These are phyloP conservation scores for Erythrophleum ivorense DNA, from an alignment of 331 rosid genomes.

Conservation along the genomic window DNA sequence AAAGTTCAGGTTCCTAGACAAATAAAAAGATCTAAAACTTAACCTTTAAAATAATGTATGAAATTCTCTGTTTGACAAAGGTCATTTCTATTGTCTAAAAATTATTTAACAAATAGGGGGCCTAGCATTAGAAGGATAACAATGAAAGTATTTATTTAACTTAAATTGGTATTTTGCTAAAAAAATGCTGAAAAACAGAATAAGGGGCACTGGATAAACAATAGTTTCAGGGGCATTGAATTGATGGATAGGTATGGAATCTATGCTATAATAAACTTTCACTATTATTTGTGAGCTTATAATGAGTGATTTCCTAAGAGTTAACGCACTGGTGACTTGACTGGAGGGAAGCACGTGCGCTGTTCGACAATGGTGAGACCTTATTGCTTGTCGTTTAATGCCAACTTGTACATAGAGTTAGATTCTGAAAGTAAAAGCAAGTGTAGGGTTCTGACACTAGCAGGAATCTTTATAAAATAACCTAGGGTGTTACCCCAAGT, in stretches of 20 bases:
- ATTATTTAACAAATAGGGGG: slow-evolving; percentile 19
- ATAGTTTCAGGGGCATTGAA: slow-evolving; percentile 31
- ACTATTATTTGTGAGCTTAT: slow-evolving; percentile 40
- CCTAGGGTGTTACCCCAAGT: slow-evolving; percentile 23
- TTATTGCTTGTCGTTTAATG: slow-evolving; percentile 67
- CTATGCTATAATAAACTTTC: slow-evolving; percentile 39
- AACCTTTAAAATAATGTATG: slow-evolving; percentile 15
- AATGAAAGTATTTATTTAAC: slow-evolving; percentile 13
- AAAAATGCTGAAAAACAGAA: background rate
- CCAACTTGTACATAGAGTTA: slow-evolving; percentile 45
- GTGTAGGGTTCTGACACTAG: slow-evolving; percentile 40
- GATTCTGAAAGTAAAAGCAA: slow-evolving; percentile 62
- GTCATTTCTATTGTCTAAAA: slow-evolving; percentile 38
- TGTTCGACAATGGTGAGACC: slow-evolving; percentile 47
- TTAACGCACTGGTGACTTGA: slow-evolving; percentile 46
- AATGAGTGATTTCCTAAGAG: slow-evolving; percentile 35
- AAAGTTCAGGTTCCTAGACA: slow-evolving; percentile 48
- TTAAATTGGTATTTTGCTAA: background rate
- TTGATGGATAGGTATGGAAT: slow-evolving; percentile 51
- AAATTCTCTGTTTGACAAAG: slow-evolving; percentile 37
- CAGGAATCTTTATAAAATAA: slow-evolving; percentile 25
- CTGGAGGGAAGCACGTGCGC: slow-evolving; percentile 71
- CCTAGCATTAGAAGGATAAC: slow-evolving; percentile 13
- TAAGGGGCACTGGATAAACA: background rate
- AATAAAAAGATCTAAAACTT: slow-evolving; percentile 26